These are phyloP conservation scores for Penicillium janthinellum DNA, from an alignment of 2,329 filamentous ascomycete species.

Conservation along the genomic window DNA sequence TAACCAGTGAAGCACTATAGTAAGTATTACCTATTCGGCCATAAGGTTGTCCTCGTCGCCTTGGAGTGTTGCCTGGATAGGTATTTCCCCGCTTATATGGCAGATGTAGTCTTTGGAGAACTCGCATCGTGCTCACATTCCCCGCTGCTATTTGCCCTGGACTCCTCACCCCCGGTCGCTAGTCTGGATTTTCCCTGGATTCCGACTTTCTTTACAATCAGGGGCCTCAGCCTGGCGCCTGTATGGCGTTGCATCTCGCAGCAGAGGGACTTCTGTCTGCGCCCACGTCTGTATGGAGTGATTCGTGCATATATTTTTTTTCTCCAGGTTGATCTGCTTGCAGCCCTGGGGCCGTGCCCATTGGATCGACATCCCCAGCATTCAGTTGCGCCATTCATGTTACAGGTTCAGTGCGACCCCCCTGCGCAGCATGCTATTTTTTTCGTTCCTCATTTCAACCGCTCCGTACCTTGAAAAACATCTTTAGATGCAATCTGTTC, in stretches of 20 bases:
- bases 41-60: no score
- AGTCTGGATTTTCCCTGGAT: background rate
- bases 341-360: constrained; percentile 10
- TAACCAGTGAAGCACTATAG: no score
- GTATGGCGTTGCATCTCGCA: constrained; percentile 4
- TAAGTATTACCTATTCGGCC: background rate
- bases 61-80: background rate
- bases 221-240: background rate
- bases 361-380: constrained; percentile 12
- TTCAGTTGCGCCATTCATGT: constrained; percentile 13
- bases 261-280: background rate
- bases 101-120: background rate
- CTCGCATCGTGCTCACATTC: background rate
- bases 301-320: background rate
- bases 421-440: background rate
- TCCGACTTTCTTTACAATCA: background rate
- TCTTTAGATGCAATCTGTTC: background rate
- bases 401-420: background rate
- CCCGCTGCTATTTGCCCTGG: background rate
- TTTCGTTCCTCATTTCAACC: background rate
- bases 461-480: background rate
- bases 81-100: background rate
- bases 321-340: constrained; percentile 12
- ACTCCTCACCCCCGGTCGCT: background rate
- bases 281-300: background rate